Evolutionary conservation across 2,329 filamentous ascomycete genomes (phyloP).

Genomic region (Gnomoniopsis sp.): DNA sequence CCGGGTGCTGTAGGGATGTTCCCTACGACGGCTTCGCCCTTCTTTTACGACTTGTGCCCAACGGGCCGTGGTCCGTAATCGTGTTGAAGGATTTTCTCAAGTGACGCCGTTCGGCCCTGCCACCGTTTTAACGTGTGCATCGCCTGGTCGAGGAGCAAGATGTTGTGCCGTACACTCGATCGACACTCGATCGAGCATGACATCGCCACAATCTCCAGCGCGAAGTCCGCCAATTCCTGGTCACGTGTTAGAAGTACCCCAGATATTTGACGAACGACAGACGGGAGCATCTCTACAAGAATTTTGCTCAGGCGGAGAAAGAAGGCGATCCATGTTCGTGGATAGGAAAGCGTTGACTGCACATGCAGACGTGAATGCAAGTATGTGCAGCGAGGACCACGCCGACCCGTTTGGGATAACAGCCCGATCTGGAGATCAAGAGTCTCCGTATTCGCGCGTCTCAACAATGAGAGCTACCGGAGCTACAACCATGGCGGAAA

Average conservation of each 20-base stretch:
- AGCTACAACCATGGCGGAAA: neutral
- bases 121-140: neutral
- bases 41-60: neutral
- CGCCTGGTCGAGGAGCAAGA: neutral
- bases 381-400: neutral
- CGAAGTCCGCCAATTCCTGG: neutral
- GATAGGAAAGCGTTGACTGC: neutral
- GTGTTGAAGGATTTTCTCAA: neutral
- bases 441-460: conserved; percentile 3
- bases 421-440: neutral
- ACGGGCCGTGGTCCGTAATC: neutral
- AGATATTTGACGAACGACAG: neutral
- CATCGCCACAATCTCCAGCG: neutral
- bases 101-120: neutral
- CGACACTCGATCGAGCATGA: neutral
- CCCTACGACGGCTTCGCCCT: neutral
- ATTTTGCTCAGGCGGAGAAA: neutral
- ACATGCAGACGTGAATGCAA: conserved; percentile 5
- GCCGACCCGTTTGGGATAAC: neutral
- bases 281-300: neutral
- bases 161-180: neutral
- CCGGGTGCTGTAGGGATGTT: neutral
- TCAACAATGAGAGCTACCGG: neutral
- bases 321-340: neutral
- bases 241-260: neutral